Base-by-base conservation (phyloP, 2,329 filamentous ascomycete species). In the Xylariales sp. region DNA sequence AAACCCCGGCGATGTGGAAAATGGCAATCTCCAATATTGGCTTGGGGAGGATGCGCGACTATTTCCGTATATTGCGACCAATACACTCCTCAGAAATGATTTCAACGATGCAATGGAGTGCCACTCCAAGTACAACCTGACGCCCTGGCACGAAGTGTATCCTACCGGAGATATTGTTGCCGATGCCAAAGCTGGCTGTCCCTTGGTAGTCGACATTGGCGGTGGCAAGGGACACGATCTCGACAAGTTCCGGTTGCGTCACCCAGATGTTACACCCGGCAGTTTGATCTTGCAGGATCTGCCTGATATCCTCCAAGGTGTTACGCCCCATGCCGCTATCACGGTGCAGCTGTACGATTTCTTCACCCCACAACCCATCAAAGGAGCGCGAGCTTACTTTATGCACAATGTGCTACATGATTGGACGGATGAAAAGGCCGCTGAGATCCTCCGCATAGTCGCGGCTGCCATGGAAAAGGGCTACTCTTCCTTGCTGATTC, bases 301-400 rank as follows among this genome's bases (percentile, higher is more conserved):
- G 3, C 53, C 59, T 0, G 52, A 55, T 4, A 54, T 64, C 2
- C 40, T 57, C 5, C n/a, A 29, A 6, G 37, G 44, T 5, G n/a
- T 37, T 3, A 36, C 45, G 0, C 29, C 51, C 12, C 37, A 44
- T 18, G 49, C 50, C 1, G 11, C 27, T n/a, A 57, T 67, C 32
- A 44, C 48, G 4, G 43, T 51, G 3, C 49, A 52, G 36, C 43
- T 47, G 3, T 55, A 68, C 40, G 58, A 67, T 37, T 61, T 66
- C 42, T 62, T 67, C 38, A 58, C 52, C 0, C 52, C 57, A 5
- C 65, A 69, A 37, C 63, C 62, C 0, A 43, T 69, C 6, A 57
- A 51, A 17, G 65, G 63, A 4, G 66, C 66, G 0, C 56, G 56
- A 5, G 54, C 50, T 7, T 51, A 51, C 40, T 49, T n/a, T n/a